Percentiles rank a stretch among this genome's conserved stretches.
These are phyloP conservation scores for Moniliella sp. DNA, from an alignment of 1,284 basidiomycete species.

Conservation along the genomic window DNA sequence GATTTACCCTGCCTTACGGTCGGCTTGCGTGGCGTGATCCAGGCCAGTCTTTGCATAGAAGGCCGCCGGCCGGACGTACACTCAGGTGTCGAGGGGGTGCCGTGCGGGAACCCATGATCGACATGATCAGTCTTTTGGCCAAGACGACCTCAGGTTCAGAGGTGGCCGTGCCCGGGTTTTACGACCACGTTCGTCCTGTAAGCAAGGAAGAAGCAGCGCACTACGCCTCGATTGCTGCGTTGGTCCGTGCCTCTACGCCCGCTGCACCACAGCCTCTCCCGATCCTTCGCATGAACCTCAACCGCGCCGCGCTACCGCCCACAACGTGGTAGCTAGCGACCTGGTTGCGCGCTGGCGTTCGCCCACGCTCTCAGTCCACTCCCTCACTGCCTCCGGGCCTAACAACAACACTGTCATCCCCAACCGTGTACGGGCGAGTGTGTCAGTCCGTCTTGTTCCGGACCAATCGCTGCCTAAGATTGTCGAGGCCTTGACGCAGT, in stretches of 20 bases:
- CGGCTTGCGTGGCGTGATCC: constrained; percentile 74
- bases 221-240: constrained; percentile 11
- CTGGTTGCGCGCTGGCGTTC: constrained; percentile 23
- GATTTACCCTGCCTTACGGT: constrained; percentile 86
- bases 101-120: constrained; percentile 66
- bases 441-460: constrained; percentile 61
- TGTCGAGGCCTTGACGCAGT: constrained; percentile 43
- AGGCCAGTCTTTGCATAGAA: constrained; percentile 50
- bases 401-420: constrained; percentile 24
- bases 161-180: constrained; percentile 62
- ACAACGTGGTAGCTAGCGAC: no score
- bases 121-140: constrained; percentile 61
- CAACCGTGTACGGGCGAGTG: constrained; percentile 11
- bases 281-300: no score
- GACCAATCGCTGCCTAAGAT: constrained; percentile 54
- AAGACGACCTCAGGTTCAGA: constrained; percentile 43
- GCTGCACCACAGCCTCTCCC: no score
- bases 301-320: no score
- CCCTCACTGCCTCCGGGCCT: constrained; percentile 11
- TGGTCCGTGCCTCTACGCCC: no score
- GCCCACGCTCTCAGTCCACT: constrained; percentile 21
- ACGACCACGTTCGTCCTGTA: constrained; percentile 38
- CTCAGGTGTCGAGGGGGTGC: constrained; percentile 83
- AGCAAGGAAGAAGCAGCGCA: constrained; percentile 29
- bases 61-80: constrained; percentile 48